Percentiles rank a stretch among this genome's conserved stretches.
Evolutionary conservation across 225 moss, liverwort and hornwort species (phyloP).

Genomic region (Thuidium tamariscinum): DNA sequence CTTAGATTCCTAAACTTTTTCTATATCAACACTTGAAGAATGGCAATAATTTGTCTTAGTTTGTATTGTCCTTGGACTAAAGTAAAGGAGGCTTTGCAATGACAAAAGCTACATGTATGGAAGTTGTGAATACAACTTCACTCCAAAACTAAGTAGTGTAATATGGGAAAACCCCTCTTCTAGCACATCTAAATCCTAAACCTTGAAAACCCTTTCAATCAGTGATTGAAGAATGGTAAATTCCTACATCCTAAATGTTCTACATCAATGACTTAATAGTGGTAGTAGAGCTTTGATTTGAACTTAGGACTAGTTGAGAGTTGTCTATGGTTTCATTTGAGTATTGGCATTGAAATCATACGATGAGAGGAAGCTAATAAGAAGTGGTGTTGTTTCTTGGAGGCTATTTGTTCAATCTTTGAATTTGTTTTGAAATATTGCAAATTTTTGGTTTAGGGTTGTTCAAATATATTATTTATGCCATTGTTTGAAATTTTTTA

Average conservation of each 20-base stretch:
- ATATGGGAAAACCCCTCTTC: not conserved
- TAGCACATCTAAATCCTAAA: not conserved
- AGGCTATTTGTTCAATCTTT: not conserved
- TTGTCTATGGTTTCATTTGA: not conserved
- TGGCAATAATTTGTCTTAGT: not conserved
- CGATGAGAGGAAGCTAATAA: not conserved
- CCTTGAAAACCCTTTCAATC: fast-evolving
- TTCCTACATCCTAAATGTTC: not conserved
- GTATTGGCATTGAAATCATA: not conserved
- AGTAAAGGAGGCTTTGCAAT: not conserved
- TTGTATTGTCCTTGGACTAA: not conserved
- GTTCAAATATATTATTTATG: not conserved
- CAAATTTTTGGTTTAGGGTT: not conserved
- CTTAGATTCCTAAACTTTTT: not conserved
- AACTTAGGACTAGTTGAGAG: not conserved
- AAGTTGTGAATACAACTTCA: not conserved
- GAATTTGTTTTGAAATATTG: not conserved
- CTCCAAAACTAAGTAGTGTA: not conserved
- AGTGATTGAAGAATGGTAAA: not conserved
- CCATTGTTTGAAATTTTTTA: not conserved
- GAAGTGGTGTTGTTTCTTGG: fast-evolving
- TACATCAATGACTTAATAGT: not conserved
- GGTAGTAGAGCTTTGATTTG: not conserved
- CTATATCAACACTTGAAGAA: not conserved
- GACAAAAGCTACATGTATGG: not conserved